Conservation (phyloP, 2,329 filamentous ascomycete species). For the Aschersonia sp. region DNA sequence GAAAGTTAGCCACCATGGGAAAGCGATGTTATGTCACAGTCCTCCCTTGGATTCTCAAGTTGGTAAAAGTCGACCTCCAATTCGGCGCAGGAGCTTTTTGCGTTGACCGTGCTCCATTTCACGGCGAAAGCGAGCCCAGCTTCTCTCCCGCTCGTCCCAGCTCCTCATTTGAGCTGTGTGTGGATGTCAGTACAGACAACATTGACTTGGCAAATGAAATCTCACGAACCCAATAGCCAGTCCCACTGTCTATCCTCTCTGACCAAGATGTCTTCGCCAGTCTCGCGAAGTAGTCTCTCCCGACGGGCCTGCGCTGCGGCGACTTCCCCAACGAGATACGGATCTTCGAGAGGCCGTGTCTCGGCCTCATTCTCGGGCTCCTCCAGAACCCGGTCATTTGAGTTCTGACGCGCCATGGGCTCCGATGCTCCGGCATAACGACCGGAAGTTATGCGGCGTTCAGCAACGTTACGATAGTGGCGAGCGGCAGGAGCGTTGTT, state of each 20-base stretch:
- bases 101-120: slow-evolving; percentile 19
- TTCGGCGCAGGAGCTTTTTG: slow-evolving; percentile 24
- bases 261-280: slow-evolving; percentile 37
- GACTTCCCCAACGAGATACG: slow-evolving; percentile 51
- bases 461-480: slow-evolving; percentile 50
- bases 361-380: neutral
- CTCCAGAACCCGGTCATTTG: neutral
- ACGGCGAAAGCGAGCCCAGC: slow-evolving; percentile 27
- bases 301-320: slow-evolving; percentile 42
- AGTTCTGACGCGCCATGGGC: slow-evolving; percentile 9
- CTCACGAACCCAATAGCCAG: slow-evolving; percentile 38
- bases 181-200: neutral
- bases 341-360: slow-evolving; percentile 47
- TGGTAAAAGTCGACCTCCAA: slow-evolving; percentile 17
- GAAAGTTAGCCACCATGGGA: too few relatives aligned
- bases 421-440: slow-evolving; percentile 16
- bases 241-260: slow-evolving; percentile 47
- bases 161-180: slow-evolving; percentile 34
- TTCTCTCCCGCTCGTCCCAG: slow-evolving; percentile 34
- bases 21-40: too few relatives aligned
- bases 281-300: slow-evolving; percentile 43
- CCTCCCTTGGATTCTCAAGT: neutral
- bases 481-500: slow-evolving; percentile 37
- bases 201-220: neutral
- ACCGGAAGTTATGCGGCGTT: slow-evolving; percentile 39